Evolutionary conservation across 345 rosid species (phyloP).

Genomic region (Brassica nigra): DNA sequence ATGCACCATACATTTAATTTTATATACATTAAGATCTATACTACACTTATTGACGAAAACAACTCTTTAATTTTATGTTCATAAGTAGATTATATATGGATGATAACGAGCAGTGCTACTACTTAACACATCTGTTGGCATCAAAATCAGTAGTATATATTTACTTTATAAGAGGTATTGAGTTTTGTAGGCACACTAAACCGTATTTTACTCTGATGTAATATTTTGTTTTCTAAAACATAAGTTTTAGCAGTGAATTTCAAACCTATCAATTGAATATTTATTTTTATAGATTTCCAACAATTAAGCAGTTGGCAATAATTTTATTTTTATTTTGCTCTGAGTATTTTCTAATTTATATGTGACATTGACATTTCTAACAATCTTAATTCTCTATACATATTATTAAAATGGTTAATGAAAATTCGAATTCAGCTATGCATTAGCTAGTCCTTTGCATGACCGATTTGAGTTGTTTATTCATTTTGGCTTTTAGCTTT

Average conservation of each 20-base stretch:
- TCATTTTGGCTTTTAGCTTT: not conserved
- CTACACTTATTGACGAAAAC: slow-evolving; percentile 11
- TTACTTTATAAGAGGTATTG: not conserved
- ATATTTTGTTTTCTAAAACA: not conserved
- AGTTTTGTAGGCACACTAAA: not conserved
- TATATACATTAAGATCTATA: not conserved
- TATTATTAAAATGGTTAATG: not conserved
- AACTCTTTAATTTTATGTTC: not conserved
- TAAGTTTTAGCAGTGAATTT: not conserved
- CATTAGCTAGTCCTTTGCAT: not conserved
- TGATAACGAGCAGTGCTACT: slow-evolving; percentile 9
- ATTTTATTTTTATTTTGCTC: not conserved
- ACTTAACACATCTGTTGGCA: not conserved
- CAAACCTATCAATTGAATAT: not conserved
- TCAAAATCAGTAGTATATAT: not conserved
- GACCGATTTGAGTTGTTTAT: not conserved
- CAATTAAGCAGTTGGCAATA: not conserved
- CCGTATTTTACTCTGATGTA: not conserved
- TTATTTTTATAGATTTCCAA: not conserved
- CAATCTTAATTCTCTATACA: not conserved
- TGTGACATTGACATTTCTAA: not conserved
- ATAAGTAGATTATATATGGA: not conserved
- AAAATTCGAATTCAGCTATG: not conserved
- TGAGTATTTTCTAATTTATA: not conserved
- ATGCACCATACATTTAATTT: not conserved